Evolutionary conservation across 768 basidiomycete genomes (phyloP).

Genomic region (Mycena galopus): DNA sequence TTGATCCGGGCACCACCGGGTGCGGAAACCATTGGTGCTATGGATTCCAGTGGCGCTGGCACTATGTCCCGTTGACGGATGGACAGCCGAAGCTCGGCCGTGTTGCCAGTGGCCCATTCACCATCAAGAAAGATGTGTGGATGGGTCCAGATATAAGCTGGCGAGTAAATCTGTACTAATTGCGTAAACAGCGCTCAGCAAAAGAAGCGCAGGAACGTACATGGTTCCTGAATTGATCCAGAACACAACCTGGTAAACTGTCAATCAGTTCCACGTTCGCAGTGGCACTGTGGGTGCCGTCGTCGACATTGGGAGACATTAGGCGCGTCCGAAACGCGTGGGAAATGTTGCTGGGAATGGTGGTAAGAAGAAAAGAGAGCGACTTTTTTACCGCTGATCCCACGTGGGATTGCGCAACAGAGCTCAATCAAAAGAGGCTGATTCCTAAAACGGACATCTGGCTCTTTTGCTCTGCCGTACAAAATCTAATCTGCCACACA

Average conservation of each 20-base stretch:
- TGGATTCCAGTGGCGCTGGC: background rate
- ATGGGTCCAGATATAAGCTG: background rate
- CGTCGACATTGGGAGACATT: background rate
- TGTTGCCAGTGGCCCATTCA: background rate
- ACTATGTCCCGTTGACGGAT: background rate
- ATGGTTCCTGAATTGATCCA: background rate
- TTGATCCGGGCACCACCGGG: no score
- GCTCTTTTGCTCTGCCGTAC: background rate
- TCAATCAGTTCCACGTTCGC: conserved; percentile 8
- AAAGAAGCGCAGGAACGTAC: background rate
- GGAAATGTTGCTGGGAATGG: background rate
- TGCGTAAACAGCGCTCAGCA: no score
- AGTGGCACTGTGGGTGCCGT: background rate
- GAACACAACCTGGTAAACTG: background rate
- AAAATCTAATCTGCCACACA: background rate
- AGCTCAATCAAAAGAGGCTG: background rate
- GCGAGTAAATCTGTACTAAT: background rate
- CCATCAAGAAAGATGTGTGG: background rate
- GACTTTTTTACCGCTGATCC: background rate
- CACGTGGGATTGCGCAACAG: no score
- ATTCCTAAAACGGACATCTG: background rate
- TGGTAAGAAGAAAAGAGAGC: conserved; percentile 3
- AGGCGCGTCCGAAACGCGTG: background rate
- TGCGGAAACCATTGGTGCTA: no score
- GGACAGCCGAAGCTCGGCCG: background rate